Base-by-base conservation (phyloP, 495 filamentous ascomycete genomes). In the Monascus purpureus region DNA sequence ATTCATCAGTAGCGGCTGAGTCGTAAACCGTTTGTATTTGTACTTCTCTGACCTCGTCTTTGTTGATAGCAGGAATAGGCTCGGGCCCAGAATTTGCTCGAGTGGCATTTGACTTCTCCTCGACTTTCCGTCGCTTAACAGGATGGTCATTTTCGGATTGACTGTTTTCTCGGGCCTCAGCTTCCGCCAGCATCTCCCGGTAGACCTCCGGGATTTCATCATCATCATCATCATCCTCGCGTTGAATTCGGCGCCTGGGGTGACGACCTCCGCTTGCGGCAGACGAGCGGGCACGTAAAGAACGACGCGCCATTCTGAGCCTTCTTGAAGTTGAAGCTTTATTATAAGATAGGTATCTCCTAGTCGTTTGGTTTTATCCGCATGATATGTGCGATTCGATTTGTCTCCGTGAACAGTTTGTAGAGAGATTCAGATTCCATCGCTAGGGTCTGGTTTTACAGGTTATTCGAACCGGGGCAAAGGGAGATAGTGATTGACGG, bases 181-280 rank as follows among this genome's bases (percentile, higher is more conserved):
- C 75, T 45, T 82, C 76, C 13, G 57, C 61, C 13, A 85, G 59
- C 76, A 85, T 73, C 36, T 82, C 71, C 27, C 50, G 64, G 38
- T 81, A 82, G 0, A 77, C 61, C 27, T 72, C 60, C 1, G 69
- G 65, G 17, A 74, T 55, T 12, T 45, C 43, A 31, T 50, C 36
- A 22, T 47, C 38, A 11, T 19, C 11, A 12, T 45, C 43, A 31
- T 50, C 36, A 22, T 47, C 38, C 11, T 19, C 11, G n/a, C 32
- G 13, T 11, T 36, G 17, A 2, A 38, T 29, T 9, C 37, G 11
- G 11, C 7, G 35, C 30, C 29, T 43, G 5, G 28, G 14, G 26
- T 31, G 43, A 28, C 41, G 44, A 13, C 25, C 33, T 23, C 43
- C 33, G 26, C 39, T 28, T 33, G 42, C 36, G 7, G 29, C 29